Conservation (phyloP, 2,329 filamentous ascomycete genomes). For the Microcyclospora pomicola region DNA sequence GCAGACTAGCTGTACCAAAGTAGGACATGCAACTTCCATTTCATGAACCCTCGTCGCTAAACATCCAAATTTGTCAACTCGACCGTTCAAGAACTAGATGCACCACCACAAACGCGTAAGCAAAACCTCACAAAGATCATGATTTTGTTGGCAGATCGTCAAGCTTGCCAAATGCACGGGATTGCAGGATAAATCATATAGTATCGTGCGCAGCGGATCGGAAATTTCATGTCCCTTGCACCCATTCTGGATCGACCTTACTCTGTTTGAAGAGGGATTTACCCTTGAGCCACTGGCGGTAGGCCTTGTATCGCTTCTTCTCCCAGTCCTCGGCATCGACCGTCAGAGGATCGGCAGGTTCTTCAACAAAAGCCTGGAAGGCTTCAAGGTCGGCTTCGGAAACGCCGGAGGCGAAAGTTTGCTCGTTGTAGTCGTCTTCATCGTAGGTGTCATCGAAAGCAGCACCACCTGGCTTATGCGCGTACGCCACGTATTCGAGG, state of each 20-base stretch:
- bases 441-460: constrained; percentile 27
- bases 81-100: no score
- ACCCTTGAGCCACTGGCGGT: constrained; percentile 83
- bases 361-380: constrained; percentile 62
- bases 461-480: constrained; percentile 53
- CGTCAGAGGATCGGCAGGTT: constrained; percentile 71
- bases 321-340: constrained; percentile 73
- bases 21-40: no score
- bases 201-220: no score
- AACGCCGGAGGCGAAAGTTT: not conserved
- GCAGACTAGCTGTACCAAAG: no score
- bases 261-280: constrained; percentile 93
- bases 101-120: no score
- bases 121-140: no score
- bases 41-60: no score
- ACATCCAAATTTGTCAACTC: no score
- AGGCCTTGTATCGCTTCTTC: constrained; percentile 95
- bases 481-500: constrained; percentile 66
- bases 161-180: no score
- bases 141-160: no score
- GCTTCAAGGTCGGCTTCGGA: constrained; percentile 38
- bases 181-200: no score
- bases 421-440: constrained; percentile 2
- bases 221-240: not conserved
- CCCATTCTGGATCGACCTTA: constrained; percentile 38